Percentiles rank a stretch among this genome's conserved stretches.
Evolutionary conservation across 2,329 filamentous ascomycete species (phyloP).

Genomic region (Ophiosphaerella herpotricha): DNA sequence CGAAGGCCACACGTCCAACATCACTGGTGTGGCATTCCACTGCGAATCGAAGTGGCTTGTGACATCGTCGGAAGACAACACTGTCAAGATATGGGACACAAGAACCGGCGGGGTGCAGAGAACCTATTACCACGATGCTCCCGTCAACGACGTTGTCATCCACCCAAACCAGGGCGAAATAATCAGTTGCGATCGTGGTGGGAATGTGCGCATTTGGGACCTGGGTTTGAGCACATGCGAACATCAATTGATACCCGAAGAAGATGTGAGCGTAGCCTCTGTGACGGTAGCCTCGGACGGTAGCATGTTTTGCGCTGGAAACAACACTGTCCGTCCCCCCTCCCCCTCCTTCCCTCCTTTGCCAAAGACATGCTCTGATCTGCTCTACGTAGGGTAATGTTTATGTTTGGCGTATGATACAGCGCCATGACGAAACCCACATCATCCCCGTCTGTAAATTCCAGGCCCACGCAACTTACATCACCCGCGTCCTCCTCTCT

Average conservation of each 20-base stretch:
- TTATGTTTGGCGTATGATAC: slow-evolving; percentile 94
- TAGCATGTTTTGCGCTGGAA: slow-evolving; percentile 88
- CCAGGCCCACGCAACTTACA: slow-evolving; percentile 87
- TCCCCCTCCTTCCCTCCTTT: neutral
- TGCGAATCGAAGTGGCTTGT: slow-evolving; percentile 99
- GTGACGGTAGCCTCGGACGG: slow-evolving; percentile 96
- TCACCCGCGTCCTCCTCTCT: slow-evolving; percentile 87
- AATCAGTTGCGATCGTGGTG: slow-evolving; percentile 91
- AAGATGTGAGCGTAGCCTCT: slow-evolving; percentile 90
- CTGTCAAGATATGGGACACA: slow-evolving; percentile 97
- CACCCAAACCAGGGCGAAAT: slow-evolving; percentile 98
- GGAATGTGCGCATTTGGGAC: slow-evolving; percentile 95
- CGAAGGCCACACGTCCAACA: slow-evolving; percentile 92
- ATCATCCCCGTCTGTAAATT: slow-evolving; percentile 88
- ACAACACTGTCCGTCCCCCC: slow-evolving; percentile 70
- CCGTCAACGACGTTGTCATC: slow-evolving; percentile 98
- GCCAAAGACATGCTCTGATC: slow-evolving; percentile 3
- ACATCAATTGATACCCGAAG: slow-evolving; percentile 93
- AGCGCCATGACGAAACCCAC: slow-evolving; percentile 79
- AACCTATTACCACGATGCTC: slow-evolving; percentile 86
- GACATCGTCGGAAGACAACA: slow-evolving; percentile 93
- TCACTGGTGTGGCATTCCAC: slow-evolving; percentile 96
- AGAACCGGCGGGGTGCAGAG: slow-evolving; percentile 83
- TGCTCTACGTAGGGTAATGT: slow-evolving; percentile 74
- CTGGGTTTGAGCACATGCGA: slow-evolving; percentile 95